Evolutionary conservation across 352 stramenopile genomes (phyloP), one percentile per base, ranked within the genome.

Genomic region (Phytophthora megakarya): DNA sequence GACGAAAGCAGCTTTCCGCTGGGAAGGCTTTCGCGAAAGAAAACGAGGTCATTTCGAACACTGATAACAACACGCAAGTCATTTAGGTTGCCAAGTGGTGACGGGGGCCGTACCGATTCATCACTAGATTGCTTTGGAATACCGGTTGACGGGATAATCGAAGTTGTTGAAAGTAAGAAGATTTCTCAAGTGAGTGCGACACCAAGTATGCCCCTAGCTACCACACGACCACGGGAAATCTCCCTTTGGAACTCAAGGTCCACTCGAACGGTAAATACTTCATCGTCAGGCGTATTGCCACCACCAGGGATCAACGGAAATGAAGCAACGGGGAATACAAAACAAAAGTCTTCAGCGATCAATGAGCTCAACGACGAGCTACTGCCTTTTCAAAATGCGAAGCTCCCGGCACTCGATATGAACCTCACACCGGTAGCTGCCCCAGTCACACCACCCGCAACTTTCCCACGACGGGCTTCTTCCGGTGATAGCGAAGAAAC

Each of bases 391-490:
- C 47, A 8, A 12, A 61, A 52, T 21, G n/a, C 46, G n/a, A 66
- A 70, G 19, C 53, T 76, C 1, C 63, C 68, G 0, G 37, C 44
- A 15, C 53, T 76, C 12, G 57, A 76, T 3, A 33, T 67, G 35
- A 44, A 42, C 9, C 37, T 68, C 5, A 61, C 57, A 5, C 46
- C 56, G 21, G 32, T 25, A 28, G 48, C 46, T 11, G 64, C 66
- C 6, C 50, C 61, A 1, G 7, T 30, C 3, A 30, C 38, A 9
- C 63, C 61, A 1, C 60, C 66, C 7, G 21, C 40, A 4, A 15
- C 45, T 28, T 63, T 51, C 30, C 62, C 46, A 19, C 30, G n/a
- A 1, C 42, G 19, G 2, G 8, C 21, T 32, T 38, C 8, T 19
- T 21, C 16, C 4, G 25, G 18, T 21, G 22, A 57, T 11, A 35